Percentiles rank a stretch among this genome's conserved stretches.
phyloP scores from a whole-genome alignment of 345 rosid genomes.

The Citrus sp. region DNA sequence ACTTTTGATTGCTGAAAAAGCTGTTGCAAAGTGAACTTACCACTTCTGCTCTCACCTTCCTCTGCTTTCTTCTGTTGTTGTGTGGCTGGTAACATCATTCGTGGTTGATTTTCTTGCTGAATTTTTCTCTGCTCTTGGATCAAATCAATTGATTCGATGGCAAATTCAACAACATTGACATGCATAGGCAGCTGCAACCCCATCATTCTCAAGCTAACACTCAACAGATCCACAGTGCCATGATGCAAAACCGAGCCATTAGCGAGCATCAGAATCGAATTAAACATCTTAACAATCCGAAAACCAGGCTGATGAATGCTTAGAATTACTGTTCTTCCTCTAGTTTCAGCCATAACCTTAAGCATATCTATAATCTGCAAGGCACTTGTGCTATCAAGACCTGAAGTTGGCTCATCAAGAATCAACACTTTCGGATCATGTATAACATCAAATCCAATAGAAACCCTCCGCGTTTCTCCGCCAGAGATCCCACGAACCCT shows the following conservation, averaged over 20 bases:
- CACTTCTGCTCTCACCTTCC: conserved; percentile 39
- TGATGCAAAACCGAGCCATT: conserved; percentile 78
- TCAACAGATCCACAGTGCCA: conserved; percentile 75
- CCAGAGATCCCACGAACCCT: conserved; percentile 89
- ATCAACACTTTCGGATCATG: conserved; percentile 88
- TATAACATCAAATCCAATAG: conserved; percentile 87
- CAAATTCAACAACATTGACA: conserved; percentile 72
- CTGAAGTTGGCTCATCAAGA: conserved; percentile 98
- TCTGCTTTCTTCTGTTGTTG: conserved; percentile 36
- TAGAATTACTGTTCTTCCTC: conserved; percentile 66
- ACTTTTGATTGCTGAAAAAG: conserved; percentile 81
- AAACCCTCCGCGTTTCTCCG: conserved; percentile 93
- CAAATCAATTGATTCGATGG: conserved; percentile 72
- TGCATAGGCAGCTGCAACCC: conserved; percentile 68
- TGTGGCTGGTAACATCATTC: conserved; percentile 19
- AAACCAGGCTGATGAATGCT: conserved; percentile 95
- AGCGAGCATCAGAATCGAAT: conserved; percentile 70
- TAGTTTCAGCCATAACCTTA: conserved; percentile 81
- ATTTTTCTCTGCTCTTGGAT: conserved; percentile 30
- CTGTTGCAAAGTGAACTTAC: conserved; percentile 73
- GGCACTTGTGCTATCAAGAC: conserved; percentile 89
- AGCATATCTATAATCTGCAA: conserved; percentile 82
- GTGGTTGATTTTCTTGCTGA: conserved; percentile 22
- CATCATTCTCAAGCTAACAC: conserved; percentile 33
- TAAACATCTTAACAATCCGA: conserved; percentile 81